Evolutionary conservation across 2,329 filamentous ascomycete species (phyloP).

Genomic region (Colletotrichum chlorophyti): DNA sequence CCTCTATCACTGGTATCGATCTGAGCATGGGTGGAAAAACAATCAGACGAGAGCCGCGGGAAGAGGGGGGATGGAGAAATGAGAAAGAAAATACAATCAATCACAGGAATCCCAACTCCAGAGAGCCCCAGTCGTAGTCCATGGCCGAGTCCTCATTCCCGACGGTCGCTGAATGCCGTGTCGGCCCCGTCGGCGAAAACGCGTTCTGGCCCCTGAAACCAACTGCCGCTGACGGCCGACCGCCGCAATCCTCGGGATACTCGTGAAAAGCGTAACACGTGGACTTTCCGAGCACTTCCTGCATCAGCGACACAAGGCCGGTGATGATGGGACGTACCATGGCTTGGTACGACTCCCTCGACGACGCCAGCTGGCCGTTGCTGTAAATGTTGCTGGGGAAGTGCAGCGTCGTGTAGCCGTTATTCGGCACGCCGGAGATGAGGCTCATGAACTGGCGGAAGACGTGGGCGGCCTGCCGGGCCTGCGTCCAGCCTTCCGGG

Average conservation of each 20-base stretch:
- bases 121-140: conserved; percentile 25
- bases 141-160: conserved; percentile 17
- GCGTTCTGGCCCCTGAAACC: conserved; percentile 14
- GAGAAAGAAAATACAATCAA: background rate
- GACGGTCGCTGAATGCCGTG: conserved; percentile 12
- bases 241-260: conserved; percentile 24
- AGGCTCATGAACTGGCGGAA: conserved; percentile 39
- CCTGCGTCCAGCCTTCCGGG: conserved; percentile 41
- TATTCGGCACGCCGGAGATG: conserved; percentile 29
- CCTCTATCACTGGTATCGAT: too few relatives aligned
- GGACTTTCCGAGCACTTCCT: conserved; percentile 41
- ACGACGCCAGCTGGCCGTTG: conserved; percentile 10
- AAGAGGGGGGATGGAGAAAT: too few relatives aligned
- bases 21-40: too few relatives aligned
- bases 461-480: conserved; percentile 42
- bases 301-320: conserved; percentile 36
- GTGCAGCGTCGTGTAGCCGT: conserved; percentile 29
- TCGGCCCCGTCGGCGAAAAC: conserved; percentile 25
- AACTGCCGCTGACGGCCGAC: conserved; percentile 1
- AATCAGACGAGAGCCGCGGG: too few relatives aligned
- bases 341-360: conserved; percentile 31
- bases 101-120: conserved; percentile 28
- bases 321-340: conserved; percentile 31
- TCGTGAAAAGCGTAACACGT: conserved; percentile 36
- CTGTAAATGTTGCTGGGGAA: conserved; percentile 19